Conservation (phyloP, 164 flowering plant genomes). For the Vitis amurensis region DNA sequence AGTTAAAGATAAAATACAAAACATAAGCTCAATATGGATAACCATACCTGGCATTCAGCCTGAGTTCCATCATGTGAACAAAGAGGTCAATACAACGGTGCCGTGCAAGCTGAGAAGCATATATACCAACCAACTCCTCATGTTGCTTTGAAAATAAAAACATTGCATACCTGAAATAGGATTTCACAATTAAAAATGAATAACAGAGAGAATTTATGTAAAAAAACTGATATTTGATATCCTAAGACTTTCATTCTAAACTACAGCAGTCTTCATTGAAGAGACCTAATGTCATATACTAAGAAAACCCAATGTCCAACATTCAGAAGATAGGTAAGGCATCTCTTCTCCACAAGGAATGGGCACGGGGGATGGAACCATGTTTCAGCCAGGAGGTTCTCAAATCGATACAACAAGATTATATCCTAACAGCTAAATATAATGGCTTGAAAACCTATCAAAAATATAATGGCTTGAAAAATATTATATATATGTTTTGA, state of each 20-base stretch:
- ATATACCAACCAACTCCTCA: constrained; percentile 93
- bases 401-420: not conserved
- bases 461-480: not conserved
- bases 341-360: too few relatives aligned
- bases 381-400: not conserved
- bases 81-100: constrained; percentile 95
- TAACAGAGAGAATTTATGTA: not conserved
- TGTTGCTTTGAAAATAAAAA: constrained; percentile 83
- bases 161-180: constrained; percentile 86
- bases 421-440: not conserved
- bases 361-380: not conserved
- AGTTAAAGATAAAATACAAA: too few relatives aligned
- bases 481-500: too few relatives aligned
- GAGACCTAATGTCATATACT: not conserved
- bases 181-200: not conserved
- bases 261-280: constrained; percentile 1
- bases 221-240: not conserved
- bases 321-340: not conserved
- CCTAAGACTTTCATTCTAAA: not conserved
- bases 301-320: not conserved
- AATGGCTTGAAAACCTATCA: not conserved
- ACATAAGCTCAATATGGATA: not conserved
- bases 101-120: constrained; percentile 94
- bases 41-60: constrained; percentile 73
- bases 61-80: constrained; percentile 98